These are phyloP conservation scores for Lachnellula occidentalis DNA, from an alignment of 2,329 filamentous ascomycete species.

Conservation along the genomic window DNA sequence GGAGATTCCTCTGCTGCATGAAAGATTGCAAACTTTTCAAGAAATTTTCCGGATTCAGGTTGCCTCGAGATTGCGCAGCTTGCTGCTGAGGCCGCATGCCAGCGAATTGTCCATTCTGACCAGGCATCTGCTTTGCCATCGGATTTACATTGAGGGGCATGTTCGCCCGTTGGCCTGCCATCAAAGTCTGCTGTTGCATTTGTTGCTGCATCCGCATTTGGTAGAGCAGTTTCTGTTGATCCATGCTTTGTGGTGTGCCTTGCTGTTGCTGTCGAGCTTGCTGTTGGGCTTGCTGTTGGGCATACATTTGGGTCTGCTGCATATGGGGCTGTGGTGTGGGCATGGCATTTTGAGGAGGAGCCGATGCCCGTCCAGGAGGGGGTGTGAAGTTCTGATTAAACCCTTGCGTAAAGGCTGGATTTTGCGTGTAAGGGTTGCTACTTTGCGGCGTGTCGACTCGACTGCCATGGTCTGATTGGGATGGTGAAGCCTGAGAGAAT, in stretches of 20 bases:
- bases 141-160: conserved; percentile 36
- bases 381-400: conserved; percentile 56
- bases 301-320: conserved; percentile 33
- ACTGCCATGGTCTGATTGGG: conserved; percentile 67
- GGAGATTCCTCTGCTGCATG: conserved; percentile 67
- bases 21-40: conserved; percentile 72
- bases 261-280: conserved; percentile 30
- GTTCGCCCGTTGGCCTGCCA: conserved; percentile 35
- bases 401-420: conserved; percentile 48
- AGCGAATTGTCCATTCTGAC: conserved; percentile 50
- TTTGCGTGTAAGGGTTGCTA: conserved; percentile 57
- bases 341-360: conserved; percentile 52
- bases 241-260: conserved; percentile 48
- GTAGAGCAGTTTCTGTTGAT: conserved; percentile 70
- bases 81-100: conserved; percentile 49
- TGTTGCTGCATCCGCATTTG: conserved; percentile 81
- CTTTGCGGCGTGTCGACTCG: conserved; percentile 65
- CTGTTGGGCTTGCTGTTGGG: conserved; percentile 18
- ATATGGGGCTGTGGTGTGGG: conserved; percentile 38
- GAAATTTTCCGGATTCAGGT: conserved; percentile 58
- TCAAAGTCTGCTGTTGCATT: conserved; percentile 50
- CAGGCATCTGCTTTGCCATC: conserved; percentile 43
- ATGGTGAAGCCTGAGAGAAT: conserved; percentile 70
- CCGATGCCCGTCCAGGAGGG: conserved; percentile 48
- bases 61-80: conserved; percentile 36